These are phyloP conservation scores for Pyrenochaeta sp. DNA, from an alignment of 2,329 filamentous ascomycete species.

Conservation along the genomic window DNA sequence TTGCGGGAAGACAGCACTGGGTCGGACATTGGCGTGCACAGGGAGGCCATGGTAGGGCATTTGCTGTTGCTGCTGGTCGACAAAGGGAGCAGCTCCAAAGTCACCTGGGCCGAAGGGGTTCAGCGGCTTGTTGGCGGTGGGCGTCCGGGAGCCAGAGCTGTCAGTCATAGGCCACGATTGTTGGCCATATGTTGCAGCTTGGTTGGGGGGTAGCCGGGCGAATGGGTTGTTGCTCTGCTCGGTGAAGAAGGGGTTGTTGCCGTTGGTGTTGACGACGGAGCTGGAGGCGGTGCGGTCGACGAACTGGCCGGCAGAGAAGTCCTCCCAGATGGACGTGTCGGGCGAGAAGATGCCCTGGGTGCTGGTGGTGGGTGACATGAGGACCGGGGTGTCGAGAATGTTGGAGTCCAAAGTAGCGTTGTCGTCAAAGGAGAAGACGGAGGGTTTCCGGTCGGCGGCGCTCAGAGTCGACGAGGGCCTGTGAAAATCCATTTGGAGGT, in stretches of 20 bases:
- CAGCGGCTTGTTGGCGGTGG: constrained; percentile 75
- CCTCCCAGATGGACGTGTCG: constrained; percentile 58
- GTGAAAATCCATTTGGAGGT: constrained; percentile 48
- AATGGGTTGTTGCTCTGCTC: constrained; percentile 65
- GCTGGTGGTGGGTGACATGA: constrained; percentile 59
- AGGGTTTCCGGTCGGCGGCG: constrained; percentile 48
- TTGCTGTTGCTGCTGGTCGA: constrained; percentile 50
- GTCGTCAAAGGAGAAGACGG: constrained; percentile 58
- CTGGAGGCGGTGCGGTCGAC: constrained; percentile 47
- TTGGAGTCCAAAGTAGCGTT: constrained; percentile 60
- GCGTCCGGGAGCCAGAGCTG: constrained; percentile 75
- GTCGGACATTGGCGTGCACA: constrained; percentile 52
- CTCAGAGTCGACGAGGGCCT: constrained; percentile 45
- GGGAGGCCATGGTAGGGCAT: constrained; percentile 47
- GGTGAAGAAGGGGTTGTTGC: constrained; percentile 58
- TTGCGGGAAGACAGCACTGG: constrained; percentile 59
- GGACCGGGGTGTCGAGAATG: constrained; percentile 50
- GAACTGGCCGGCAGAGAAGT: constrained; percentile 51
- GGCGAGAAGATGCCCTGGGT: constrained; percentile 61
- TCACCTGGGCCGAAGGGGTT: constrained; percentile 65
- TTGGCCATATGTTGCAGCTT: constrained; percentile 56
- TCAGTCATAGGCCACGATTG: constrained; percentile 69
- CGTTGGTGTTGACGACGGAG: constrained; percentile 51
- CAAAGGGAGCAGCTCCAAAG: constrained; percentile 57
- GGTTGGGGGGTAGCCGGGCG: constrained; percentile 64